Percentiles rank a stretch among this genome's conserved stretches.
These are phyloP conservation scores for Colletotrichum phormii DNA, from an alignment of 2,329 filamentous ascomycete genomes.

Conservation along the genomic window DNA sequence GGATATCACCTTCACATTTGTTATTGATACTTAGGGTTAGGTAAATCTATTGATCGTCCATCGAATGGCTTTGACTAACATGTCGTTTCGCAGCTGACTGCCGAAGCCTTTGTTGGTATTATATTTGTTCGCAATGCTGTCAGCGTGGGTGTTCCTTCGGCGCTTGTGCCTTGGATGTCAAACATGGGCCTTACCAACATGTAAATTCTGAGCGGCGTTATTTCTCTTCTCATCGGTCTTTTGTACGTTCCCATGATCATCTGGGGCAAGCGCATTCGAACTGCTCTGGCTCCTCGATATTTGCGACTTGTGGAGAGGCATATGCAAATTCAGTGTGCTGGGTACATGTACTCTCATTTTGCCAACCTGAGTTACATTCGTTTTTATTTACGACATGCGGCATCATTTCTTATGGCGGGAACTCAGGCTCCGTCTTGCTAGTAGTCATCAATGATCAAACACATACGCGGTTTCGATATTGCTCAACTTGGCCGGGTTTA, in stretches of 20 bases:
- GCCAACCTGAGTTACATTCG: neutral
- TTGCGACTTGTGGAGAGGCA: conserved; percentile 30
- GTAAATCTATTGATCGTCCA: conserved; percentile 38
- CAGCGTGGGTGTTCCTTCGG: conserved; percentile 44
- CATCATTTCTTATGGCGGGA: neutral
- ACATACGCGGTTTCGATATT: no score
- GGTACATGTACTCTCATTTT: neutral
- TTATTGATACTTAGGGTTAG: conserved; percentile 50
- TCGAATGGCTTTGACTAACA: neutral
- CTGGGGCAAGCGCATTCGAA: conserved; percentile 46
- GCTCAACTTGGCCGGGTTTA: neutral
- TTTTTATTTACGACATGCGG: neutral
- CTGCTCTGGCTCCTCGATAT: conserved; percentile 27
- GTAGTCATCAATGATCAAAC: no score
- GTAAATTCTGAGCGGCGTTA: conserved; percentile 41
- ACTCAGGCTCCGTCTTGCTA: no score
- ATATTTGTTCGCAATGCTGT: conserved; percentile 47
- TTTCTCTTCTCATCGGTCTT: conserved; percentile 41
- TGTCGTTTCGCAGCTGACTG: conserved; percentile 38
- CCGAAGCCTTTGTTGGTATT: conserved; percentile 46
- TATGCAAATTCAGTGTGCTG: neutral
- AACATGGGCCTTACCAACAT: conserved; percentile 46
- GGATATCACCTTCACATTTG: conserved; percentile 47
- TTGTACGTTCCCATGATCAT: conserved; percentile 45
- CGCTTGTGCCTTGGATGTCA: conserved; percentile 45